Conservation (phyloP, 352 stramenopile species). For the Thalassiosira livingstoniorum region DNA sequence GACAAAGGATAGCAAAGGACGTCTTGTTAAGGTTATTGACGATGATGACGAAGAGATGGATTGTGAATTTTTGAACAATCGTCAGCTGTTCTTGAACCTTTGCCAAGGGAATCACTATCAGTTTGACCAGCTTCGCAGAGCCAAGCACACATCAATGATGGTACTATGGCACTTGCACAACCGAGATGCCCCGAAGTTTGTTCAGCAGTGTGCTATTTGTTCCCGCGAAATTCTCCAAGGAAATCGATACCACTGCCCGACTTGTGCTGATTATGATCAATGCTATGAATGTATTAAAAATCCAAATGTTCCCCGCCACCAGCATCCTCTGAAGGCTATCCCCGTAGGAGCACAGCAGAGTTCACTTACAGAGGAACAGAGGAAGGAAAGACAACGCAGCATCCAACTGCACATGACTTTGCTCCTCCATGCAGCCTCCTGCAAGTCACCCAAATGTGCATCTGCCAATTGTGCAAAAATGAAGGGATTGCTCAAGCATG, state of each 20-base stretch:
- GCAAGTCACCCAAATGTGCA: constrained; percentile 90
- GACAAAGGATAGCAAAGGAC: constrained; percentile 81
- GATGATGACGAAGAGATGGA: constrained; percentile 93
- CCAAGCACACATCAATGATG: constrained; percentile 99
- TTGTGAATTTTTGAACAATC: constrained; percentile 97
- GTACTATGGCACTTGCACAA: constrained; percentile 98
- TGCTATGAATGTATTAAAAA: constrained; percentile 94
- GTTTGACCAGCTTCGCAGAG: constrained; percentile 97
- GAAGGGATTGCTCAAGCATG: constrained; percentile 97
- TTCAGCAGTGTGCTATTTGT: constrained; percentile 95
- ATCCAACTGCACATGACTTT: constrained; percentile 98
- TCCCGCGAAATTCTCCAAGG: constrained; percentile 93
- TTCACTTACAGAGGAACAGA: constrained; percentile 88
- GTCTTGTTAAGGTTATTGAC: constrained; percentile 83
- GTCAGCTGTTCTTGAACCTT: constrained; percentile 97
- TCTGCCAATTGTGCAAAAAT: constrained; percentile 98
- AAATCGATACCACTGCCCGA: constrained; percentile 95
- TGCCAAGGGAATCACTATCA: constrained; percentile 99
- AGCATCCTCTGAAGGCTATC: constrained; percentile 93
- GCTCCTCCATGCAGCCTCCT: constrained; percentile 95
- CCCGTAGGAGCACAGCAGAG: constrained; percentile 82
- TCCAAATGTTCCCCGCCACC: constrained; percentile 90
- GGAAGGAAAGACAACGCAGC: constrained; percentile 94
- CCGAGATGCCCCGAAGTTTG: constrained; percentile 96
- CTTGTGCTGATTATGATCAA: constrained; percentile 95